Conservation (phyloP, 345 rosid genomes). For the Sisymbrium altissimum region DNA sequence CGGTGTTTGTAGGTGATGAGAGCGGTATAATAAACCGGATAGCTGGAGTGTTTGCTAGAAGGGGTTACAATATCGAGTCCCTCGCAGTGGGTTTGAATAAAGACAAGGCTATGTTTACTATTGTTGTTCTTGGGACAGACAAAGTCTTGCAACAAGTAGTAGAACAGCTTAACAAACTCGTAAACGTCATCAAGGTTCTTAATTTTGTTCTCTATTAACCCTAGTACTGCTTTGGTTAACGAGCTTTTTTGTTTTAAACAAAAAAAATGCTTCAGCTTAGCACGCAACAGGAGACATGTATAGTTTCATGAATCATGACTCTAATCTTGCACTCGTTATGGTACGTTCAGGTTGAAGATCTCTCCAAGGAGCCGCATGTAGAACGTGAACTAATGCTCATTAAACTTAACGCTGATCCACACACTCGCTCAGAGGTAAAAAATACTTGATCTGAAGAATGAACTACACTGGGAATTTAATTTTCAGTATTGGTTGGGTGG, state of each 20-base stretch:
- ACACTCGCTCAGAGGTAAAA: conserved; percentile 63
- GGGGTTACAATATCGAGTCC: conserved; percentile 94
- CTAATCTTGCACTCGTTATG: conserved; percentile 4
- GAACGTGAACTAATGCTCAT: conserved; percentile 92
- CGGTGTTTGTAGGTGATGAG: conserved; percentile 95
- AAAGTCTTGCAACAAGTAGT: conserved; percentile 78
- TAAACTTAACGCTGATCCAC: conserved; percentile 64
- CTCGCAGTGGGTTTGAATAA: conserved; percentile 90
- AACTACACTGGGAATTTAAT: neutral
- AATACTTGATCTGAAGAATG: neutral
- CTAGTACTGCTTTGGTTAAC: neutral
- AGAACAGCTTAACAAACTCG: conserved; percentile 96
- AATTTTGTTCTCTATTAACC: neutral
- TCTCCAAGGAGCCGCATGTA: conserved; percentile 86
- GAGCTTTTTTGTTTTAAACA: neutral
- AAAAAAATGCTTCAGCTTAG: too few relatives aligned
- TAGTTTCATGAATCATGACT: neutral
- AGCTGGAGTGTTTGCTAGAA: conserved; percentile 92
- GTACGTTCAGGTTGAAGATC: conserved; percentile 68
- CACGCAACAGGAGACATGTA: neutral
- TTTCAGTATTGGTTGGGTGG: conserved; percentile 4
- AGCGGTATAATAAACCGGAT: conserved; percentile 95
- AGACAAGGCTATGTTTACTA: conserved; percentile 90
- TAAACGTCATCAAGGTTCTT: conserved; percentile 93
- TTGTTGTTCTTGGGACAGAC: conserved; percentile 86